Evolutionary conservation across 257 asterid genomes (phyloP), one percentile per base, ranked within the genome.

Genomic region (Solanum microdontum): DNA sequence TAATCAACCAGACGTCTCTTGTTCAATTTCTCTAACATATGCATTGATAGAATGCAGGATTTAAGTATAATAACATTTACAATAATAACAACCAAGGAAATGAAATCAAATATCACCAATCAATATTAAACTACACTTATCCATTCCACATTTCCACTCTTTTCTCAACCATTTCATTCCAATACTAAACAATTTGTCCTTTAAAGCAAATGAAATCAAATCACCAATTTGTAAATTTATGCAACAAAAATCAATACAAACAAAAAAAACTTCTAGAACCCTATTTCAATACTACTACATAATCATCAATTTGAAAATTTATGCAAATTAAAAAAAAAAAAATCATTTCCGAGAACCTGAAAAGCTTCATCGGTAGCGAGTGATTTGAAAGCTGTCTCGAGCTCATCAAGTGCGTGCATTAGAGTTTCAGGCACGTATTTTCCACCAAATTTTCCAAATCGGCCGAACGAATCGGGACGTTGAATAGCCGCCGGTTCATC

Each of bases 351-450:
- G 75, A 39, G 30, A 88, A 95, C 99, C 99, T 96, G 99, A 88
- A 95, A 96, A 11, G 91, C 95, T 11, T 85, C 82, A 83, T 96
- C 99, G 12, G 88, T 5, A n/a, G 95, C 92, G 60, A 95, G 95
- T 60, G 92, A 39, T 74, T 91, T 87, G 92, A 96, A 96, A 11
- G 98, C 99, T 12, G 90, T 93, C 89, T 96, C 98, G 73, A 96
- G 98, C 94, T 96, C 98, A 83, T 96, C 88, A 23, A 96, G 98
- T 8, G 99, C 99, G 88, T 92, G 83, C 98, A 95, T 96, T 23
- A 96, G 93, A 19, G 98, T 96, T 88, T 96, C 99, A 5, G 99
- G 99, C 0, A 96, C 98, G 86, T 94, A 96, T 75, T 94, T 95
- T 15, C 99, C 98, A 40, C 99, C 99, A 86, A 91, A 96, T 83